phyloP scores from a whole-genome alignment of 2,329 filamentous ascomycete genomes.

The Fusarium nelsonii region DNA sequence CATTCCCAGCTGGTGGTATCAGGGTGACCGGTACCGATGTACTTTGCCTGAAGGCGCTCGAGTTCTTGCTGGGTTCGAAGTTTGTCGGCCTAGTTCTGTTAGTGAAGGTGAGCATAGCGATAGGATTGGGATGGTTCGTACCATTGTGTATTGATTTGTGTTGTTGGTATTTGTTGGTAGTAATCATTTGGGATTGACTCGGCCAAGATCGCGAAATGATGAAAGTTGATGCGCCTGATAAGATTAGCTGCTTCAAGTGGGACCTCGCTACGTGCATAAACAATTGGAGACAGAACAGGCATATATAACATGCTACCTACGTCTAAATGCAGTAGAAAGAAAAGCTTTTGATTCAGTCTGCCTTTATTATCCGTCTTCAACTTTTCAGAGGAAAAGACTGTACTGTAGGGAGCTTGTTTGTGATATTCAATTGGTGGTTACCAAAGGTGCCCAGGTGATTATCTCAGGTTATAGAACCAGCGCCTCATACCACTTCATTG shows the following conservation, averaged over 20 bases:
- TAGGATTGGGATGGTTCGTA: slow-evolving; percentile 3
- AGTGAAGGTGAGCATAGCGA: neutral
- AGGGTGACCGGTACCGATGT: slow-evolving; percentile 94
- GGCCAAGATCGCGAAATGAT: slow-evolving; percentile 9
- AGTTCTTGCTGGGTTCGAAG: slow-evolving; percentile 97
- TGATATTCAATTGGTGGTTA: neutral
- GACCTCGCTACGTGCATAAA: slow-evolving; percentile 33
- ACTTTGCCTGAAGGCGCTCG: slow-evolving; percentile 94
- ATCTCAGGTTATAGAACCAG: neutral
- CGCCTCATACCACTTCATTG: neutral
- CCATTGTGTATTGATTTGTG: slow-evolving; percentile 42
- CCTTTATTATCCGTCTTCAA: too few relatives aligned
- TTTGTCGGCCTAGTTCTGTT: slow-evolving; percentile 83
- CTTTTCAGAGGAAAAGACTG: neutral
- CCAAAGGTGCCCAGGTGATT: too few relatives aligned
- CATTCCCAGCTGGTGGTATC: slow-evolving; percentile 99
- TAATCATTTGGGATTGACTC: slow-evolving; percentile 6
- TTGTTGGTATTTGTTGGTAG: neutral
- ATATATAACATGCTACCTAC: neutral
- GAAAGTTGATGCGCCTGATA: slow-evolving; percentile 29
- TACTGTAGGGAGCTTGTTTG: neutral
- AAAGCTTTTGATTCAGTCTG: neutral
- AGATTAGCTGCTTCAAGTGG: neutral
- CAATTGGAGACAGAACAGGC: neutral
- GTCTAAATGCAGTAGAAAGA: neutral